These are phyloP conservation scores for Heliocybe sulcata DNA, from an alignment of 1,284 basidiomycete species.

Conservation along the genomic window DNA sequence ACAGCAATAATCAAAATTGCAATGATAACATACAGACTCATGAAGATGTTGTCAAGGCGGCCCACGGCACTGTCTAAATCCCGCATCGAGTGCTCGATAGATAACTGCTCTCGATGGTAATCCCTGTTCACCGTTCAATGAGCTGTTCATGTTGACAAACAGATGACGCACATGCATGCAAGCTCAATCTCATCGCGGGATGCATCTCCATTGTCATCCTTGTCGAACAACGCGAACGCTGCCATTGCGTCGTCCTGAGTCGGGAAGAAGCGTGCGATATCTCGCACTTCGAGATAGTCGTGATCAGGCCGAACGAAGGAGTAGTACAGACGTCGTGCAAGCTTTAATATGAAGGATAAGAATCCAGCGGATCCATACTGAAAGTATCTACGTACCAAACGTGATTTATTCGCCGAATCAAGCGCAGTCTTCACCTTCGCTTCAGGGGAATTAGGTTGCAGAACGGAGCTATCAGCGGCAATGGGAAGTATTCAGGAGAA, in stretches of 20 bases:
- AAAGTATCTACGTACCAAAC: conserved; percentile 45
- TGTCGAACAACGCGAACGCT: conserved; percentile 76
- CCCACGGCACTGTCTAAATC: conserved; percentile 89
- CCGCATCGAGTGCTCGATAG: conserved; percentile 83
- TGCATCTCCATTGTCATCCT: conserved; percentile 77
- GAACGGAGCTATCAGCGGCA: conserved; percentile 58
- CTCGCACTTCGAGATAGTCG: conserved; percentile 56
- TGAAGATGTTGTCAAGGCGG: conserved; percentile 69
- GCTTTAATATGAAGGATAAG: conserved; percentile 26
- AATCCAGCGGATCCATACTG: too few relatives aligned
- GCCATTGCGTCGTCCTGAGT: conserved; percentile 57
- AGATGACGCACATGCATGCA: conserved; percentile 51
- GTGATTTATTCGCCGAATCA: conserved; percentile 76
- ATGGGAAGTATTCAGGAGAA: not conserved
- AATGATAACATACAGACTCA: conserved; percentile 61
- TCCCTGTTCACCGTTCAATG: conserved; percentile 34
- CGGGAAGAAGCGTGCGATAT: conserved; percentile 73
- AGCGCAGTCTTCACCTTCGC: conserved; percentile 79
- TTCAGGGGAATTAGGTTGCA: conserved; percentile 85
- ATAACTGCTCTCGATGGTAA: conserved; percentile 80
- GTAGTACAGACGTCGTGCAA: conserved; percentile 83
- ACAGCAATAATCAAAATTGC: conserved; percentile 72
- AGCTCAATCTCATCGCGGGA: conserved; percentile 73
- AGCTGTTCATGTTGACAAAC: not conserved
- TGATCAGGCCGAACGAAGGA: conserved; percentile 69